These are phyloP conservation scores for Malus hybrid DNA, from an alignment of 331 rosid species.

Conservation along the genomic window DNA sequence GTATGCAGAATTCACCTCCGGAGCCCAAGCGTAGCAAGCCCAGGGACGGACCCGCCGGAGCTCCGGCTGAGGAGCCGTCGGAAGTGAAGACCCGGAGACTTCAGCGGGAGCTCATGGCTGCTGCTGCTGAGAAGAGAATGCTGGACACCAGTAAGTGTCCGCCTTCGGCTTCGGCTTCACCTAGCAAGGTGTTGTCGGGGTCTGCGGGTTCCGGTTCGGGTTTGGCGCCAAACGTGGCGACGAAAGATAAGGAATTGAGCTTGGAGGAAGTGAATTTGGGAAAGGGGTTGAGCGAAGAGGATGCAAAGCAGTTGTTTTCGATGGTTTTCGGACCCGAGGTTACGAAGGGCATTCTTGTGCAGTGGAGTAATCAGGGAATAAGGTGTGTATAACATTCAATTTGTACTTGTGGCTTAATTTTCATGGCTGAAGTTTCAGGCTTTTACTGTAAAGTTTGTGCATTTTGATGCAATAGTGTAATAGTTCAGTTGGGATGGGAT, in stretches of 20 bases:
- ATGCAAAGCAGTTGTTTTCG: slow-evolving; percentile 59
- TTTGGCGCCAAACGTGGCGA: slow-evolving; percentile 24
- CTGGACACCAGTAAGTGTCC: slow-evolving; percentile 12
- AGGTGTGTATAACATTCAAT: slow-evolving; percentile 36
- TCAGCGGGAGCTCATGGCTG: slow-evolving; percentile 90
- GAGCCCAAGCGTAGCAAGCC: slow-evolving; percentile 94
- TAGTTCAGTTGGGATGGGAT: neutral
- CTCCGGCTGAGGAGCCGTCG: slow-evolving; percentile 48
- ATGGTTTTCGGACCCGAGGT: slow-evolving; percentile 83
- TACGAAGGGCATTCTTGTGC: slow-evolving; percentile 72
- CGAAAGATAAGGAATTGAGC: slow-evolving; percentile 30
- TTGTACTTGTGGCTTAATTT: neutral
- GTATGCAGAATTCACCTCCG: slow-evolving; percentile 79
- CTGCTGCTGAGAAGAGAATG: slow-evolving; percentile 94
- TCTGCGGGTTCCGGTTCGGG: neutral
- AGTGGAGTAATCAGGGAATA: slow-evolving; percentile 96
- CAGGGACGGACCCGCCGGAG: slow-evolving; percentile 43
- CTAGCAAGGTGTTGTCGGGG: neutral
- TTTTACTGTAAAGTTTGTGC: neutral
- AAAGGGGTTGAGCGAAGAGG: slow-evolving; percentile 43
- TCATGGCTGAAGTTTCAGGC: neutral
- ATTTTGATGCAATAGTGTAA: neutral
- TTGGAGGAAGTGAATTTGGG: slow-evolving; percentile 43
- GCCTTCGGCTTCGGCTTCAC: neutral
- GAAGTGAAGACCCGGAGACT: slow-evolving; percentile 54